Percentiles rank a stretch among this genome's conserved stretches.
Evolutionary conservation across 148 eudicot species (phyloP).

Genomic region (Vaccinium corymbosum): DNA sequence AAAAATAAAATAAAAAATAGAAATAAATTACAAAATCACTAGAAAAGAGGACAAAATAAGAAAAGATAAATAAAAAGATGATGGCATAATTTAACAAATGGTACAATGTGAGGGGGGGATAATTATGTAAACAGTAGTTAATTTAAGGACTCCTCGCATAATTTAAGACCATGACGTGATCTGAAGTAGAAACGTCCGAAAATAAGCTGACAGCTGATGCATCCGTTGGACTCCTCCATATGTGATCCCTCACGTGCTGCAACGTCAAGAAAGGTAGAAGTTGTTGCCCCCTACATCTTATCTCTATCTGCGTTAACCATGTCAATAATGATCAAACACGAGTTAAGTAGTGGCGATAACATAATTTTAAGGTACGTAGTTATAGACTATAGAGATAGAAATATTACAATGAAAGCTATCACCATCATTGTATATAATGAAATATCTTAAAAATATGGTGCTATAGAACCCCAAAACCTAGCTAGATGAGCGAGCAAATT

Average conservation of each 20-base stretch:
- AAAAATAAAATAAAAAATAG: neutral
- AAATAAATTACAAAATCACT: conserved; percentile 5
- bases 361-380: too few relatives aligned
- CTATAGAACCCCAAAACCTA: neutral
- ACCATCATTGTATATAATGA: neutral
- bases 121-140: neutral
- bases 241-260: conserved; percentile 66
- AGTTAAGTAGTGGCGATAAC: neutral
- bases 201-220: conserved; percentile 22
- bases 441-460: neutral
- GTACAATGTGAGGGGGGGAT: neutral
- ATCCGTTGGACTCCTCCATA: conserved; percentile 53
- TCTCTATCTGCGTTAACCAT: conserved; percentile 49
- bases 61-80: neutral
- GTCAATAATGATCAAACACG: neutral
- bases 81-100: conserved; percentile 15
- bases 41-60: neutral
- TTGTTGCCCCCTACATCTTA: conserved; percentile 69
- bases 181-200: conserved; percentile 25
- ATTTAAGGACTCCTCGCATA: conserved; percentile 38
- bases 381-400: too few relatives aligned
- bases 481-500: neutral
- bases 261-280: conserved; percentile 55
- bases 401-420: neutral
- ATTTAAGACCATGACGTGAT: conserved; percentile 62